Evolutionary conservation across 2,329 filamentous ascomycete species (phyloP), one percentile per base, ranked within the genome.

Genomic region (Scopulariopsis brevicaulis): DNA sequence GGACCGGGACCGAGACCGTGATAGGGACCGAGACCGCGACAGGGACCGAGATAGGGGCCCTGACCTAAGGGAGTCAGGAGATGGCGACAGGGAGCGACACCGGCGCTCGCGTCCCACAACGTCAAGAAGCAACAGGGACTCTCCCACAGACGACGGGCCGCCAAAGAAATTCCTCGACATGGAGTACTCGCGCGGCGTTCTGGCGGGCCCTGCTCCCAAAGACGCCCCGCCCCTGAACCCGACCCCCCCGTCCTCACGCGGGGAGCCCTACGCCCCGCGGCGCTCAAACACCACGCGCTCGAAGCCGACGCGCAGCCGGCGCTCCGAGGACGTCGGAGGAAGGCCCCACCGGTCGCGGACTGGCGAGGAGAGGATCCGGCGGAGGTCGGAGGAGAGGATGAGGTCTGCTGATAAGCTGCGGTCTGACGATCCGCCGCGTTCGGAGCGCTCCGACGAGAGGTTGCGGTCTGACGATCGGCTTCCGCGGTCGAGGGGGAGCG

Each of bases 1-100:
- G 56, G 77, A 80, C 62, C 74, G 75, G 32, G 73, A n/a, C n/a
- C n/a, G 69, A 50, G 28, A 32, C 15, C 48, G 56, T 32, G 56
- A 58, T 12, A 58, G 51, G 50, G 56, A 58, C 20, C 46, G 48
- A 18, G 24, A 32, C 48, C 24, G 34, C 20, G 56, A 53, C 5
- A 54, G 50, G 25, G 56, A 54, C 15, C 48, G 37, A 28, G 53
- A n/a, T 15, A n/a, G n/a, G 40, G 40, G 18, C 14, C 14, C 10
- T 18, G 28, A 32, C 28, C 4, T 8, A 4, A 46, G 40, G 18
- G 40, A 46, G 40, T 46, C 40, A 24, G 28, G 24, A 22, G 56
- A 53, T 12, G 34, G 25, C 20, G 46, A 50, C 24, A 50, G 46
- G 46, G 46, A 50, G 20, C n/a, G 51, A 18, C 50, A 46, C 4